Evolutionary conservation across 2,329 filamentous ascomycete species (phyloP).

Genomic region (Hypoxylon rubiginosum): DNA sequence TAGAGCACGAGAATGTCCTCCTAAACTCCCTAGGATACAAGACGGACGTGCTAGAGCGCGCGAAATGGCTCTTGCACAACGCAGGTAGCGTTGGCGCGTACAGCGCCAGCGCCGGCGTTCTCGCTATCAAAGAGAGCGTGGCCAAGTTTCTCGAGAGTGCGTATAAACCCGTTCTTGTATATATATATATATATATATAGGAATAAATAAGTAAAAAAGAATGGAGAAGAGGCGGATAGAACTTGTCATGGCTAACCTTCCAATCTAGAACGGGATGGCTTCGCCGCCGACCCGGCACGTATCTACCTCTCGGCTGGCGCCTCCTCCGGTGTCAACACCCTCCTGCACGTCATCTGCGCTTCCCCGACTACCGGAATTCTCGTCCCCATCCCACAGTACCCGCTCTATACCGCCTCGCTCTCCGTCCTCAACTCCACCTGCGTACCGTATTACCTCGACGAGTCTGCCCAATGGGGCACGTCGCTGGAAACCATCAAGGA

Average conservation of each 20-base stretch:
- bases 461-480: slow-evolving; percentile 88
- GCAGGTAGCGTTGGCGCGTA: slow-evolving; percentile 96
- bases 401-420: slow-evolving; percentile 94
- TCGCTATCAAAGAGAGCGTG: slow-evolving; percentile 88
- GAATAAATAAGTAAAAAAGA: too few species aligned
- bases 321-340: slow-evolving; percentile 93
- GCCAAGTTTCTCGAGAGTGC: slow-evolving; percentile 91
- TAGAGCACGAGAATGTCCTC: slow-evolving; percentile 87
- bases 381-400: slow-evolving; percentile 97
- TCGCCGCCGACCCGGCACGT: slow-evolving; percentile 81
- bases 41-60: slow-evolving; percentile 87
- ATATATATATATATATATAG: not conserved
- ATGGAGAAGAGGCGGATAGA: not conserved
- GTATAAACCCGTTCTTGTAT: slow-evolving; percentile 48
- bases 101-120: slow-evolving; percentile 91
- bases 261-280: slow-evolving; percentile 81
- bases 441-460: slow-evolving; percentile 95
- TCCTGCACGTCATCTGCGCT: slow-evolving; percentile 90
- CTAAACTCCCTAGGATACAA: slow-evolving; percentile 85
- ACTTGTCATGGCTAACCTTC: slow-evolving; percentile 31
- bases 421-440: slow-evolving; percentile 85
- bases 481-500: slow-evolving; percentile 82
- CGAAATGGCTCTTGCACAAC: slow-evolving; percentile 82
- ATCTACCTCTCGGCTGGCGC: slow-evolving; percentile 94
- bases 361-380: slow-evolving; percentile 83